Evolutionary conservation across 169 alveolate species (phyloP).

Genomic region (Plasmodium reichenowi): DNA sequence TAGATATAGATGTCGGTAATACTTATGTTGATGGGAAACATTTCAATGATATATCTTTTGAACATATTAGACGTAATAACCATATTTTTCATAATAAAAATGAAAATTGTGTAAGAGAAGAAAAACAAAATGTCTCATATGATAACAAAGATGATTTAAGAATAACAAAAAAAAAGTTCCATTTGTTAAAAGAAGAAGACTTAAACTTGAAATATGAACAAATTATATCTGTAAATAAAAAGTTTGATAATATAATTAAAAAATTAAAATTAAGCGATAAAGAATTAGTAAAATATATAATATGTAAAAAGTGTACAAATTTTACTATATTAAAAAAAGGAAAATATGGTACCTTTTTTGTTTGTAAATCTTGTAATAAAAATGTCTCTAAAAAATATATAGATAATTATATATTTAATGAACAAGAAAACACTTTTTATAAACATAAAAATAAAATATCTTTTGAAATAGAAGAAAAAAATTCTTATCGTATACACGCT

Average conservation of each 20-base stretch:
- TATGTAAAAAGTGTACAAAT: slow-evolving; percentile 12
- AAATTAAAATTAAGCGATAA: slow-evolving; percentile 22
- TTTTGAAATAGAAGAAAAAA: slow-evolving; percentile 36
- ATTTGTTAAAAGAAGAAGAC: background rate
- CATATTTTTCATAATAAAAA: background rate
- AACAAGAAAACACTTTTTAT: slow-evolving; percentile 15
- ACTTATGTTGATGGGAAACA: too few species aligned
- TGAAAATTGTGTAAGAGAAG: background rate
- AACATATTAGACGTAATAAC: background rate
- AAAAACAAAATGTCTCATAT: background rate
- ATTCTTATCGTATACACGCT: slow-evolving; percentile 49
- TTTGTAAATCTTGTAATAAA: slow-evolving; percentile 18
- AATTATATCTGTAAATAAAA: background rate
- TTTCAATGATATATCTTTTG: too few species aligned
- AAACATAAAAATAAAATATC: slow-evolving; percentile 28
- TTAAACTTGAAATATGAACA: slow-evolving; percentile 11
- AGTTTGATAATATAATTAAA: slow-evolving; percentile 23
- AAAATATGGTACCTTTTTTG: slow-evolving; percentile 33
- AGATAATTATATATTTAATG: slow-evolving; percentile 25
- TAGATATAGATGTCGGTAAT: too few species aligned
- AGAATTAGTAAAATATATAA: slow-evolving; percentile 5
- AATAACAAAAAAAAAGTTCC: background rate
- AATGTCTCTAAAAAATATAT: slow-evolving; percentile 14
- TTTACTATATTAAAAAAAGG: slow-evolving; percentile 19
- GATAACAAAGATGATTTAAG: background rate